A percentile compares a stretch with the other conserved stretches of the same genome.
These are phyloP conservation scores for Allomyces javanicus DNA, from an alignment of 192 early-diverging fungal genomes.

Conservation along the genomic window DNA sequence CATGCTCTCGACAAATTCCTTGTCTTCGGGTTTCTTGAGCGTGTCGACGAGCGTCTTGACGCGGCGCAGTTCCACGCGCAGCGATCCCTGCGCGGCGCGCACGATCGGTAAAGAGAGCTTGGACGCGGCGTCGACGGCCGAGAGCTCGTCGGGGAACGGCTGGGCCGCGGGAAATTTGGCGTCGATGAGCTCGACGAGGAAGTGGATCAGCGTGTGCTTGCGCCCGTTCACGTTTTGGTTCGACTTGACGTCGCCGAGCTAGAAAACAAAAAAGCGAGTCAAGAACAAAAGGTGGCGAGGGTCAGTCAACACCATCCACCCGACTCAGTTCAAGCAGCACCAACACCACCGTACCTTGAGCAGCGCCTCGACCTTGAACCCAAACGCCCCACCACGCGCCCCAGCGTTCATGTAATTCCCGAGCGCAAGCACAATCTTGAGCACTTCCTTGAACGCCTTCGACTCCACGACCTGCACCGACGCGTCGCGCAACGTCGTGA, in stretches of 20 bases:
- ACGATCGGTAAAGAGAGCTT: not conserved
- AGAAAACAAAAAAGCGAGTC: not conserved
- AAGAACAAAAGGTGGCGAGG: too few species aligned
- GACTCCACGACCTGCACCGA: not conserved
- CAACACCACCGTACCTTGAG: not conserved
- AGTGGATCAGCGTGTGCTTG: not conserved
- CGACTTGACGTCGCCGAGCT: not conserved
- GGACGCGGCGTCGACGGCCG: not conserved
- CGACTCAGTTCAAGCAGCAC: not conserved
- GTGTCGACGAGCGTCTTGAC: not conserved
- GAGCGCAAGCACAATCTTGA: slow-evolving; percentile 3
- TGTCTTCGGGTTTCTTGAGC: not conserved
- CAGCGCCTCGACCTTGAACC: slow-evolving; percentile 1
- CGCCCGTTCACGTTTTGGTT: not conserved
- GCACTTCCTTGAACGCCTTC: slow-evolving; percentile 2
- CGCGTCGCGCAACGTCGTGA: not conserved
- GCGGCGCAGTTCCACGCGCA: not conserved
- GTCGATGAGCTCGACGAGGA: not conserved
- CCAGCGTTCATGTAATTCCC: slow-evolving; percentile 5
- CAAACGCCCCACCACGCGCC: slow-evolving; percentile 4
- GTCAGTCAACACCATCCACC: too few species aligned
- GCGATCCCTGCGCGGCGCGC: not conserved
- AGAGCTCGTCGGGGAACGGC: not conserved
- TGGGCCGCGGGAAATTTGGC: not conserved
- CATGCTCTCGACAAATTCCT: not conserved